Conservation (phyloP, 306 rosid species). For the Adenanthera pavonina region DNA sequence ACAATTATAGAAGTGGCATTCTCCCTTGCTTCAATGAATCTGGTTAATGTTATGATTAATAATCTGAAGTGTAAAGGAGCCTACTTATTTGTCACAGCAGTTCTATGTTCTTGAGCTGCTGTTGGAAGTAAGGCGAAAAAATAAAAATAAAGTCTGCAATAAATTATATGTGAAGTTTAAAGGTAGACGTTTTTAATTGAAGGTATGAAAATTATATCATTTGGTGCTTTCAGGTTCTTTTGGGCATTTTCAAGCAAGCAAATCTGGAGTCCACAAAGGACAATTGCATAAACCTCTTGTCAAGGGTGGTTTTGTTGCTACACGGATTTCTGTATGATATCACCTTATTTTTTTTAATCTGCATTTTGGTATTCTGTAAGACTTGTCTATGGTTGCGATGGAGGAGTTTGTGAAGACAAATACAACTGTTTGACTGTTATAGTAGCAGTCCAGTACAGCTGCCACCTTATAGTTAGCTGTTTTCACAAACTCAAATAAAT, state of each 20-base stretch:
- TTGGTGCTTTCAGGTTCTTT: constrained; percentile 78
- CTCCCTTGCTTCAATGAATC: constrained; percentile 18
- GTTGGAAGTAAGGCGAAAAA: neutral
- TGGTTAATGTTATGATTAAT: neutral
- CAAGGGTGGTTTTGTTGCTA: constrained; percentile 96
- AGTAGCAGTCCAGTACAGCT: neutral
- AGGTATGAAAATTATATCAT: constrained; percentile 11
- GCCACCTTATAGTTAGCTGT: neutral
- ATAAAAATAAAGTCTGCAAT: neutral
- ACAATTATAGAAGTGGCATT: constrained; percentile 1
- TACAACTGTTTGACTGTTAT: constrained; percentile 20
- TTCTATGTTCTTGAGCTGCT: constrained; percentile 5
- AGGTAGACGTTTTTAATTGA: constrained; percentile 8
- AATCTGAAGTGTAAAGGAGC: neutral
- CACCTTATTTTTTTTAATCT: neutral
- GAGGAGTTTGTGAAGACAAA: neutral
- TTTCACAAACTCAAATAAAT: neutral
- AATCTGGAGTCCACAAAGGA: constrained; percentile 95
- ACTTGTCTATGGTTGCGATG: constrained; percentile 8
- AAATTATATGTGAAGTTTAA: constrained; percentile 16
- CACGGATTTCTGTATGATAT: constrained; percentile 84
- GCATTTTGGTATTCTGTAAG: constrained; percentile 16
- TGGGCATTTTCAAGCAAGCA: constrained; percentile 96
- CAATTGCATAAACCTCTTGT: constrained; percentile 78
- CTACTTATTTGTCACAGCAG: neutral